These are phyloP conservation scores for Globisporangium solare DNA, from an alignment of 352 stramenopile genomes.

Conservation along the genomic window DNA sequence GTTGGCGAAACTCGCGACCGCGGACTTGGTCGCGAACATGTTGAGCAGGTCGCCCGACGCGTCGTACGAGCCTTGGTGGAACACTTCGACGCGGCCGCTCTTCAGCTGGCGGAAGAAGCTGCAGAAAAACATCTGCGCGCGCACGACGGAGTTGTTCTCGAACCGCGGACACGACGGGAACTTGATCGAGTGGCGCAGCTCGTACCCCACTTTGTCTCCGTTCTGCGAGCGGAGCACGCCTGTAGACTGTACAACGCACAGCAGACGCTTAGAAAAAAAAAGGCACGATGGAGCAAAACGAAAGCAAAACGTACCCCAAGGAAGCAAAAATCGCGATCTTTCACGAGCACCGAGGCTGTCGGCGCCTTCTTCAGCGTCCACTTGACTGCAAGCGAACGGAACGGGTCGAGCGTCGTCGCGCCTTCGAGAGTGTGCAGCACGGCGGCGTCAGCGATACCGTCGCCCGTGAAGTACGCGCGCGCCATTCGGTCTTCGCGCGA, in stretches of 20 bases:
- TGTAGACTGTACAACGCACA: slow-evolving; percentile 13
- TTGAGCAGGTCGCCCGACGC: slow-evolving; percentile 39
- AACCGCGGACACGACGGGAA: slow-evolving; percentile 47
- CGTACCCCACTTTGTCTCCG: slow-evolving; percentile 35
- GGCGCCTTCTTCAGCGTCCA: slow-evolving; percentile 38
- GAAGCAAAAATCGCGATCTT: slow-evolving; percentile 52
- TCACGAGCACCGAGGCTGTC: slow-evolving; percentile 28
- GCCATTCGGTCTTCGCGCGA: slow-evolving; percentile 24
- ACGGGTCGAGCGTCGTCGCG: slow-evolving; percentile 26
- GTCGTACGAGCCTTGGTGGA: slow-evolving; percentile 57
- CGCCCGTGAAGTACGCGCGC: slow-evolving; percentile 29
- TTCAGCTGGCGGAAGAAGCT: slow-evolving; percentile 63
- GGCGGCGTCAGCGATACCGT: slow-evolving; percentile 36
- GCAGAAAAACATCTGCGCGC: slow-evolving; percentile 59
- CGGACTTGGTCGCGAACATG: slow-evolving; percentile 38
- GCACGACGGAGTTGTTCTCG: slow-evolving; percentile 48
- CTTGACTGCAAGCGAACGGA: slow-evolving; percentile 41
- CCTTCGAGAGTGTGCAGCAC: slow-evolving; percentile 35
- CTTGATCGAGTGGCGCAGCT: slow-evolving; percentile 56
- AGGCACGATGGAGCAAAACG: too few relatives aligned
- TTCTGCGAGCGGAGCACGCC: slow-evolving; percentile 25
- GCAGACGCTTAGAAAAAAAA: too few relatives aligned
- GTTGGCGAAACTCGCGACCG: slow-evolving; percentile 36
- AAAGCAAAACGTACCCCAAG: slow-evolving; percentile 18
- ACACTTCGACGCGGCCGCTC: slow-evolving; percentile 52